These are phyloP conservation scores for Russula sp. DNA, from an alignment of 768 basidiomycete species.

Conservation along the genomic window DNA sequence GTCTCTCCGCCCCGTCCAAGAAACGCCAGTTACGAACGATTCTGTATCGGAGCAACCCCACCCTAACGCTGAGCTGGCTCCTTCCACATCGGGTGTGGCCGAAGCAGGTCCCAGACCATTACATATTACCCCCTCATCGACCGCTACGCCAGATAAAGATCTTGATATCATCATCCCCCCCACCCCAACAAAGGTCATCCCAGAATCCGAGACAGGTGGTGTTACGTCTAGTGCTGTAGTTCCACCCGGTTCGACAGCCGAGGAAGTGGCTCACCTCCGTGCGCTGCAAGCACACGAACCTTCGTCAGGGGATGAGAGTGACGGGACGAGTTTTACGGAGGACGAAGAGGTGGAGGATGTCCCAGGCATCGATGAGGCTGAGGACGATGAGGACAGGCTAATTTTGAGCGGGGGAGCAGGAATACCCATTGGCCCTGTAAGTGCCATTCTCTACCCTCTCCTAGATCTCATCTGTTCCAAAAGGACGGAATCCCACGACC, in stretches of 20 bases:
- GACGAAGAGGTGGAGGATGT: conserved; percentile 61
- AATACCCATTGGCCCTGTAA: conserved; percentile 88
- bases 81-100: conserved; percentile 12
- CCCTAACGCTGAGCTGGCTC: conserved; percentile 11
- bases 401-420: conserved; percentile 92
- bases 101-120: conserved; percentile 32
- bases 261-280: conserved; percentile 34
- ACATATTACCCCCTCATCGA: conserved; percentile 31
- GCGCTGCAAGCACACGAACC: conserved; percentile 40
- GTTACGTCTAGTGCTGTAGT: conserved; percentile 91
- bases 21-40: conserved; percentile 30
- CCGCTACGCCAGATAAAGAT: conserved; percentile 35
- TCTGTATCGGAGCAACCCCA: conserved; percentile 28
- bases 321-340: conserved; percentile 66
- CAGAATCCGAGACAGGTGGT: conserved; percentile 78
- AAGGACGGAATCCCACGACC: conserved; percentile 88
- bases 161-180: conserved; percentile 46
- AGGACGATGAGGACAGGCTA: conserved; percentile 88
- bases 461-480: conserved; percentile 8
- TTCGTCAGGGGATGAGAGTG: conserved; percentile 50
- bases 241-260: conserved; percentile 78
- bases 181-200: conserved; percentile 50
- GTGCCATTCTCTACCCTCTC: conserved; percentile 36
- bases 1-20: conserved; percentile 28
- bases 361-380: conserved; percentile 53